These are phyloP conservation scores for Exophiala dermatitidis DNA, from an alignment of 2,329 filamentous ascomycete genomes.

Conservation along the genomic window DNA sequence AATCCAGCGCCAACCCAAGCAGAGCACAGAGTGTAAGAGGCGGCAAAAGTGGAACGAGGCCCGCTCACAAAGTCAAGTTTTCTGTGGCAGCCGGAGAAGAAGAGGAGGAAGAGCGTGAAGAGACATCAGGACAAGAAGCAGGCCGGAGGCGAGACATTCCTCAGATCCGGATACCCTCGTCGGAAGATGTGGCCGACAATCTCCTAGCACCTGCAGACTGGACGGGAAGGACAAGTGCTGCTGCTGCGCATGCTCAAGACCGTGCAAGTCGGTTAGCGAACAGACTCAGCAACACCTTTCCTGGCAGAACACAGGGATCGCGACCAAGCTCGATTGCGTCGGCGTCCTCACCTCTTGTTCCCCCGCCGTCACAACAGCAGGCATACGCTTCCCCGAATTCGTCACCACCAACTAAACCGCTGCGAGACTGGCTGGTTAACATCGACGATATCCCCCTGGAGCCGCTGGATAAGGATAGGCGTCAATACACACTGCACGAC, in stretches of 20 bases:
- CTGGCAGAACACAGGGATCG: neutral
- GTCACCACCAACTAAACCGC: conserved; percentile 16
- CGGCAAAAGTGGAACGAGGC: neutral
- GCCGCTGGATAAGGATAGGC: conserved; percentile 21
- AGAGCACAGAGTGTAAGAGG: conserved; percentile 5
- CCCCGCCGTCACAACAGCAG: conserved; percentile 3
- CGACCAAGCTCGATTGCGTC: neutral
- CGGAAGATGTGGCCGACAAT: conserved; percentile 17
- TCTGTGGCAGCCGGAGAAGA: conserved; percentile 3
- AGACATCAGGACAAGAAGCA: neutral
- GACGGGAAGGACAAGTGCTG: conserved; percentile 16
- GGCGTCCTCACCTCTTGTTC: neutral
- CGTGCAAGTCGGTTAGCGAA: conserved; percentile 19
- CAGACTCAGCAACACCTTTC: conserved; percentile 9
- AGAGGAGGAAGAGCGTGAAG: neutral
- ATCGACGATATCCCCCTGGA: conserved; percentile 27
- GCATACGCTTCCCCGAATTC: conserved; percentile 12
- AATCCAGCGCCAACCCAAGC: conserved; percentile 4
- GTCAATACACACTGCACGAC: conserved; percentile 27
- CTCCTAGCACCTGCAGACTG: conserved; percentile 8
- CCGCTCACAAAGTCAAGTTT: conserved; percentile 19
- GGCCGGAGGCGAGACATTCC: conserved; percentile 6
- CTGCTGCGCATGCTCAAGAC: conserved; percentile 17
- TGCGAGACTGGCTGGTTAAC: conserved; percentile 20
- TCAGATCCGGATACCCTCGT: conserved; percentile 11